Evolutionary conservation across 139 green algal genomes (phyloP), one percentile per base, ranked within the genome.

Genomic region (Spirogloea muscicola): DNA sequence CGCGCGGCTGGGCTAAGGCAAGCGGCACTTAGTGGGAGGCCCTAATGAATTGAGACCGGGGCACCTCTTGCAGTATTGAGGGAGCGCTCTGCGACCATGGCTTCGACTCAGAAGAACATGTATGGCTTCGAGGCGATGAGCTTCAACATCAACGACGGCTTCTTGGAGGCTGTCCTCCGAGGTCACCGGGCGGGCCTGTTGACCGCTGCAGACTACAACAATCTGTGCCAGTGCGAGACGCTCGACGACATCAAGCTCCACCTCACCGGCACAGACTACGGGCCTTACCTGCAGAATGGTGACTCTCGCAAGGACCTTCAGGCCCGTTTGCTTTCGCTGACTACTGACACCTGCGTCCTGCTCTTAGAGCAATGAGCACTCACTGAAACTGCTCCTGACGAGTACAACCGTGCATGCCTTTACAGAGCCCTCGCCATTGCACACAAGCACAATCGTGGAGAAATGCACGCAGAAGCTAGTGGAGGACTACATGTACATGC

Each of bases 191-290:
- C 82, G 25, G 92, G 91, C 10, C 74, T 99, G 36, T 86, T 99
- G 1, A 91, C 87, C 0, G 83, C 88, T 2, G 79, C 88, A 16
- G 95, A 99, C 66, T 99, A 99, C 87, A 97, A 96, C 84, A 98
- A 97, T 76, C 77, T 99, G n/a, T 91, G 82, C 31, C 94, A 99
- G 71, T 99, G 94, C 81, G 94, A 99, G 72, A 91, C 83, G 0
- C 81, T 99, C 51, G 94, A 99, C 0, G 94, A 99, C 72, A 93
- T 99, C 48, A 98, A 98, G 85, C 85, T 99, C 3, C 92, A 98
- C 75, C 76, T 99, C 87, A 91, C 85, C 3, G 86, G 87, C 5
- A 94, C 92, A 2, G 94, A 98, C 70, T 99, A 98, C 76, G 90
- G 88, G 0, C 40, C 84, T 3, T 96, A 95, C 77, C 51, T 99